Evolutionary conservation across 2,329 filamentous ascomycete genomes (phyloP), one percentile per base, ranked within the genome.

Genomic region (Diaporthe longicolla): DNA sequence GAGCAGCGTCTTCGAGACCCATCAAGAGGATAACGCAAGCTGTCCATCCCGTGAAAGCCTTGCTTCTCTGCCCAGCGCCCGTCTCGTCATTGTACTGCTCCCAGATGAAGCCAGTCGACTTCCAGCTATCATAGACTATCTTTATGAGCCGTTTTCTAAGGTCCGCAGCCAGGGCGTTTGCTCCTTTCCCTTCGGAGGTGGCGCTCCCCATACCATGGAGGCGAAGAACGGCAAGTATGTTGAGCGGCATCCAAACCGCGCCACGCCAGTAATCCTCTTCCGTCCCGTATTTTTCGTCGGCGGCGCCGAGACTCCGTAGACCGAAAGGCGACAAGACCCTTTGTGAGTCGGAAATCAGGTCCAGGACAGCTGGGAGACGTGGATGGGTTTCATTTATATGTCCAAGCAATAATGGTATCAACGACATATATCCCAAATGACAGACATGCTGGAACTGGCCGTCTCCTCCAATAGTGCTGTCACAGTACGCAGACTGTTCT

Each of bases 401-500:
- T 9, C 77, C 77, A 32, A 75, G 55, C 54, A 78, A 50, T 13
- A 78, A 70, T 43, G 77, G 77, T 35, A 77, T 73, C 5, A 77
- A 57, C 7, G 76, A 77, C 69, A 76, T 32, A 65, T 76, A 70
- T 58, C 76, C 76, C 59, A 78, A 45, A 73, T 76, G 50, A 76
- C 74, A 55, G 71, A 77, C 72, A 65, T 75, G 73, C 57, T 15
- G 63, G 58, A 15, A 76, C 54, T 73, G 63, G 32, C 76, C 78
- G 29, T 52, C 74, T 35, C 77, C 24, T 26, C 93, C 95, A 75
- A 98, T 93, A 0, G 94, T 97, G 1, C 94, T 93, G 81, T 98
- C 95, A 80, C 95, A 98, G 85, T 94, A 98, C 68, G 92, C 93
- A 73, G 93, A 90, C 15, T 91, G 88, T 77, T 92, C 87, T 71